These are phyloP conservation scores for Hyphopichia fennica DNA, from an alignment of 1,139 yeast species.

Conservation along the genomic window DNA sequence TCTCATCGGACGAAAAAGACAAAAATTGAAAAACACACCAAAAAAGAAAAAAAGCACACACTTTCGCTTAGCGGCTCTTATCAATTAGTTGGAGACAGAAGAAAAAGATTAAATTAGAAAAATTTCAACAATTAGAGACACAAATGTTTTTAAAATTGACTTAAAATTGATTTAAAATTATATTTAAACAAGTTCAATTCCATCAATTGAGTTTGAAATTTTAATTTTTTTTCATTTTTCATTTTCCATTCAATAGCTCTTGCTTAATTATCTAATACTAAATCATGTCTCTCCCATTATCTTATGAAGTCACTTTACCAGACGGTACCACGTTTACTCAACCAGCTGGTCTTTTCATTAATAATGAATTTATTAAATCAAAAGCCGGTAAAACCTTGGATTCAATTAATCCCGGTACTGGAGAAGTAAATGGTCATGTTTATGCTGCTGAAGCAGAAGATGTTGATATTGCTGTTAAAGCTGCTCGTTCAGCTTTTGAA, in stretches of 20 bases:
- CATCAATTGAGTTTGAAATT: not conserved
- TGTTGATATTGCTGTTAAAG: slow-evolving; percentile 73
- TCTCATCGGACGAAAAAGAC: too few species aligned
- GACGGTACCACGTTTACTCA: slow-evolving; percentile 54
- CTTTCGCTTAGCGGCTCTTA: too few species aligned
- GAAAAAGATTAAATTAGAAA: too few species aligned
- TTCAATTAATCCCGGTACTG: slow-evolving; percentile 68
- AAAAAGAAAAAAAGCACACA: too few species aligned
- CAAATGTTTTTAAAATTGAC: too few species aligned
- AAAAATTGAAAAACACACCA: too few species aligned
- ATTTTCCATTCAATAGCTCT: too few species aligned
- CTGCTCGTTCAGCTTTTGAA: slow-evolving; percentile 71
- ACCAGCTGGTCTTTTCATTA: slow-evolving; percentile 81
- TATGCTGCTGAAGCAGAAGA: slow-evolving; percentile 68
- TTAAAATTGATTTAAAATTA: too few species aligned
- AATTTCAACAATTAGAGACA: too few species aligned
- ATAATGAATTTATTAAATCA: slow-evolving; percentile 72
- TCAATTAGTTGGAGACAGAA: too few species aligned
- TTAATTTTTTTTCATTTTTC: not conserved
- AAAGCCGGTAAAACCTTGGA: slow-evolving; percentile 60
- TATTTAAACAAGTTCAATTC: too few species aligned
- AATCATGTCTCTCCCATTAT: slow-evolving; percentile 37
- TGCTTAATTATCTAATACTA: too few species aligned
- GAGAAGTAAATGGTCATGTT: slow-evolving; percentile 63
- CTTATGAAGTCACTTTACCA: slow-evolving; percentile 51